phyloP scores from a whole-genome alignment of 805 yeast species.

The Nakazawaea ambrosiae region DNA sequence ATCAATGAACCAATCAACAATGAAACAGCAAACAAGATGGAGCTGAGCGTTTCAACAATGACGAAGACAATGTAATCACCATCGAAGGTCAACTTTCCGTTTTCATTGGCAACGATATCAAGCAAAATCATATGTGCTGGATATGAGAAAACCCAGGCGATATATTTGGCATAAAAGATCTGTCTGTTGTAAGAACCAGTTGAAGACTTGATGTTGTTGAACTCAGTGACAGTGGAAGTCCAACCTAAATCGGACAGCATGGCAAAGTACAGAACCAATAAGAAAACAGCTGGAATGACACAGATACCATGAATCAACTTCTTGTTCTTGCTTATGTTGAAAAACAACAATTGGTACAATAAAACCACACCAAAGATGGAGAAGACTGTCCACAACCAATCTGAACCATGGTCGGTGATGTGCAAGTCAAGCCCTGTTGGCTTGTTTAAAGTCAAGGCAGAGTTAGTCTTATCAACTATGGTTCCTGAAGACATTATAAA shows the following conservation, averaged over 20 bases:
- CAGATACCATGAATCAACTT: slow-evolving; percentile 33
- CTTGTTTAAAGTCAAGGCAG: slow-evolving; percentile 37
- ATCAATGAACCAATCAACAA: slow-evolving; percentile 52
- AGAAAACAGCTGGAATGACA: slow-evolving; percentile 30
- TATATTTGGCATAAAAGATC: slow-evolving; percentile 47
- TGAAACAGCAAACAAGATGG: no score
- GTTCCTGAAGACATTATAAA: slow-evolving; percentile 8
- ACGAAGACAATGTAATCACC: slow-evolving; percentile 29
- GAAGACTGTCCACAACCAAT: slow-evolving; percentile 64
- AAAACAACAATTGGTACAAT: slow-evolving; percentile 17
- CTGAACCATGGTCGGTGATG: slow-evolving; percentile 52
- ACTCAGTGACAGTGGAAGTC: slow-evolving; percentile 39
- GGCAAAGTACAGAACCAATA: slow-evolving; percentile 44
- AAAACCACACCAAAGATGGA: slow-evolving; percentile 32
- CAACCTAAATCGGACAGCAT: slow-evolving; percentile 54
- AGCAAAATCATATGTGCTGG: slow-evolving; percentile 35
- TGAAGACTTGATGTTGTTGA: slow-evolving; percentile 32
- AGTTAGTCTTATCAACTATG: slow-evolving; percentile 17
- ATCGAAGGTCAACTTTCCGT: slow-evolving; percentile 22
- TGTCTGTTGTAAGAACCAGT: slow-evolving; percentile 32
- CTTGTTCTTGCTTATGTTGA: slow-evolving; percentile 27
- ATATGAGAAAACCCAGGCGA: slow-evolving; percentile 53
- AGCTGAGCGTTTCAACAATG: slow-evolving; percentile 40
- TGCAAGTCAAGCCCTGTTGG: slow-evolving; percentile 40
- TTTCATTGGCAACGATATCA: slow-evolving; percentile 25